Evolutionary conservation across 192 early-diverging fungal species (phyloP), one percentile per base, ranked within the genome.

Genomic region (Endogone sp.): DNA sequence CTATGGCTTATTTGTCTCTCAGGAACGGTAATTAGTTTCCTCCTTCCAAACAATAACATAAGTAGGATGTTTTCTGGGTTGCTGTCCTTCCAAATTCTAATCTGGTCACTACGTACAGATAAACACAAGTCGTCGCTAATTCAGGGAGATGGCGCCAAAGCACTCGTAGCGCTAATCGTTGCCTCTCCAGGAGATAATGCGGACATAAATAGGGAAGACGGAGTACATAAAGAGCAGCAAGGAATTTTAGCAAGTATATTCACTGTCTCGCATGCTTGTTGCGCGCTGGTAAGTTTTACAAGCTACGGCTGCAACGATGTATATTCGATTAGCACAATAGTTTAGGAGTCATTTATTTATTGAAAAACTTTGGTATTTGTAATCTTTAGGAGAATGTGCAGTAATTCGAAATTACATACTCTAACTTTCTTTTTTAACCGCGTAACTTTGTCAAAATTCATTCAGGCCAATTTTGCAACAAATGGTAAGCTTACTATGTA

Each of bases 401-500:
- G n/a, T n/a, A n/a, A n/a, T n/a, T n/a, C n/a, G n/a, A n/a, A n/a
- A n/a, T n/a, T n/a, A n/a, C n/a, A n/a, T n/a, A n/a, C n/a, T n/a
- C n/a, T n/a, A n/a, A 56, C 55, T 11, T 56, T 56, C n/a, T 56
- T 56, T n/a, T 13, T 13, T 56, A 11, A 56, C 55, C n/a, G n/a
- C n/a, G 55, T n/a, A n/a, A 11, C n/a, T 29, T 23, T 9, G 23
- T 66, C 22, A 54, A 26, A 8, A 25, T 21, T 56, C 13, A 3
- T 67, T 59, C 62, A 79, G 60, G 85, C 85, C 10, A 86, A 86
- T 59, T 66, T 86, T 73, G 85, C 85, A 4, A 86, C 85, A 2
- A 86, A 86, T 60, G 77, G 82, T 56, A 81, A 72, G 62, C 72
- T 60, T 2, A 9, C 23, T 23, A 56, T 37, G 10, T 55, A 60